Base-by-base conservation (phyloP, 2,329 filamentous ascomycete species). In the Cylindrodendrum hubeiense region DNA sequence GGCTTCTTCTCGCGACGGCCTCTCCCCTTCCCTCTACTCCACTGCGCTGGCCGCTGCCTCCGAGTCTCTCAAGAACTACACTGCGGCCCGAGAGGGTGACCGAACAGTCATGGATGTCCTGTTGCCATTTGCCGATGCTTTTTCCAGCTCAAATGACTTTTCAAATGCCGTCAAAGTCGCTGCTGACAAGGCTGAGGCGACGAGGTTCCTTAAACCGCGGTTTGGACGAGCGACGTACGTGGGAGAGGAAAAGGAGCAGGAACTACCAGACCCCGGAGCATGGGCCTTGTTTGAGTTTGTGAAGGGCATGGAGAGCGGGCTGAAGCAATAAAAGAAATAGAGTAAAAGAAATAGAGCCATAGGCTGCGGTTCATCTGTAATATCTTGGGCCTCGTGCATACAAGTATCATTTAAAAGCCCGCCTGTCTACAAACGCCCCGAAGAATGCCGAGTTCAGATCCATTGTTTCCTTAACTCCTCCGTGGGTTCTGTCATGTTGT, bases 61-160 rank as follows among this genome's bases (percentile, higher is more conserved):
- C 3, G 67, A 68, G 30, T 64, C 70, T 5, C 67, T 77, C 24
- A 70, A 76, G 63, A 64, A 62, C 2, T 70, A 76, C 61, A 76
- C 74, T 9, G 58, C 71, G 3, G 75, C 74, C 4, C 56, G 74
- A 8, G 73, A 76, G 51, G 74, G 72, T 4, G 74, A 77, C 59
- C 67, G 91, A 19, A 94, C 92, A 1, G 78, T 94, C 37, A 86
- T 94, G 64, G 91, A 94, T 79, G 91, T 91, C 2, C 79, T 94
- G 46, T 83, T 88, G 55, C 91, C 92, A 3, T 94, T 93, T 75
- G 85, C 91, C 34, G 82, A 87, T 33, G 86, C 84, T 1, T 80
- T 93, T 15, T 44, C 60, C 37, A 21, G 26, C 10, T 51, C 60
- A 44, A 55, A 26, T 34, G 60, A 63, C 54, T 62, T 62, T 8